Conservation (phyloP, 2,329 filamentous ascomycete species). For the Monosporascus sp. region DNA sequence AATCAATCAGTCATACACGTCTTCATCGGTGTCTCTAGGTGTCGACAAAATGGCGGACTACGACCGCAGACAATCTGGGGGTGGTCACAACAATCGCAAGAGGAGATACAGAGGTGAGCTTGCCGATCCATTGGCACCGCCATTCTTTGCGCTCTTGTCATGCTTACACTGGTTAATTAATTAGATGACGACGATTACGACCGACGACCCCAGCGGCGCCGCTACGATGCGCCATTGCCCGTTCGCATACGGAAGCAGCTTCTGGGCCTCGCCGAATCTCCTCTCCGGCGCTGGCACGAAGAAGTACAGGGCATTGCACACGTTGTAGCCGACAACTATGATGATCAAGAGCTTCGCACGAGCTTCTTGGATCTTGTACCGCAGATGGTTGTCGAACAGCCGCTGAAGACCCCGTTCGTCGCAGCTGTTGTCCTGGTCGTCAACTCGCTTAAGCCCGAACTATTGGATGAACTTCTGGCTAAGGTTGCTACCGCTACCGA, state of each 20-base stretch:
- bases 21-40: constrained; percentile 2
- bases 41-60: constrained; percentile 46
- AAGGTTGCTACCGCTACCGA: constrained; percentile 59
- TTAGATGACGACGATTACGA: constrained; percentile 73
- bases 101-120: constrained; percentile 69
- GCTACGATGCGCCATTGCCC: constrained; percentile 65
- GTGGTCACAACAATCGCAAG: constrained; percentile 61
- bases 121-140: neutral
- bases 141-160: constrained; percentile 16
- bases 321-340: constrained; percentile 74
- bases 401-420: constrained; percentile 94
- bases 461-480: constrained; percentile 65
- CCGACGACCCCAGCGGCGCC: constrained; percentile 65
- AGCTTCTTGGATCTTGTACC: constrained; percentile 69
- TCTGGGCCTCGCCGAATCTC: constrained; percentile 74
- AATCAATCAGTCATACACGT: constrained; percentile 2
- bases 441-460: constrained; percentile 71
- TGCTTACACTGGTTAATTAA: constrained; percentile 17
- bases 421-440: constrained; percentile 75
- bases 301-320: constrained; percentile 71
- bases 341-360: constrained; percentile 71
- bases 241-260: constrained; percentile 73
- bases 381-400: constrained; percentile 81
- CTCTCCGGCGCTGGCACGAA: constrained; percentile 71
- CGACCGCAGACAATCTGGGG: constrained; percentile 47